Percentiles rank a stretch among this genome's conserved stretches.
Conservation (phyloP, 2,329 filamentous ascomycete genomes). For the Arthrobotrys musiformis region DNA sequence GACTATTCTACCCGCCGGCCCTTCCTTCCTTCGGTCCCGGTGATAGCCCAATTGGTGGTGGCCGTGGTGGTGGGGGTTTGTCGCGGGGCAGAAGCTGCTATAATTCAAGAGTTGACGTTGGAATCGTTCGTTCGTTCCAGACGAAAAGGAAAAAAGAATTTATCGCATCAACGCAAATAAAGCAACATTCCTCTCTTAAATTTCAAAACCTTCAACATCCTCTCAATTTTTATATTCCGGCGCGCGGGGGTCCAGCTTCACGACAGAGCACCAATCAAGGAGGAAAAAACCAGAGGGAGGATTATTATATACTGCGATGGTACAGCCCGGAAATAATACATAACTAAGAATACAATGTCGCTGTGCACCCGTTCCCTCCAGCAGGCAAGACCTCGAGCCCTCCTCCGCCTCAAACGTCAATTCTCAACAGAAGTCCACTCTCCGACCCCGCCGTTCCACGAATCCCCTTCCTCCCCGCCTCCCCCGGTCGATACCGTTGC, state of each 20-base stretch:
- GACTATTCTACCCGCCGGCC: not conserved
- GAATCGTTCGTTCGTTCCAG: not conserved
- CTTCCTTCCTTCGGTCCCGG: not conserved
- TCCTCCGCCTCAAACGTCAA: conserved; percentile 41
- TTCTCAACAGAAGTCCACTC: conserved; percentile 49
- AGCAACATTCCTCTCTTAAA: conserved; percentile 38
- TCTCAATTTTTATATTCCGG: not conserved
- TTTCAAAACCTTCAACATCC: conserved; percentile 11
- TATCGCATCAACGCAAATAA: conserved; percentile 50
- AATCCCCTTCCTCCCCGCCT: conserved; percentile 39
- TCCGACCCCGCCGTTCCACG: conserved; percentile 21
- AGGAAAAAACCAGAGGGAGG: not conserved
- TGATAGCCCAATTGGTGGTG: not conserved
- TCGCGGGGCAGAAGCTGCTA: not conserved
- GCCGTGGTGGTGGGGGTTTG: not conserved
- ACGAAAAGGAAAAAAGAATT: conserved; percentile 9
- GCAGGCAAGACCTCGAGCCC: conserved; percentile 19
- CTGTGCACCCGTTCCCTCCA: conserved; percentile 38
- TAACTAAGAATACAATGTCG: conserved; percentile 23
- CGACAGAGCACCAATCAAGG: not conserved
- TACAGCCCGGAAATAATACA: not conserved
- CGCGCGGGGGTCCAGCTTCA: not conserved
- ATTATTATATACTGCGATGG: not conserved
- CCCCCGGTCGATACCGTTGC: conserved; percentile 13
- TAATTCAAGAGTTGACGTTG: conserved; percentile 28